Percentiles rank a stretch among this genome's conserved stretches.
Evolutionary conservation across 306 rosid genomes (phyloP).

Genomic region (Pyrus pyrifolia): DNA sequence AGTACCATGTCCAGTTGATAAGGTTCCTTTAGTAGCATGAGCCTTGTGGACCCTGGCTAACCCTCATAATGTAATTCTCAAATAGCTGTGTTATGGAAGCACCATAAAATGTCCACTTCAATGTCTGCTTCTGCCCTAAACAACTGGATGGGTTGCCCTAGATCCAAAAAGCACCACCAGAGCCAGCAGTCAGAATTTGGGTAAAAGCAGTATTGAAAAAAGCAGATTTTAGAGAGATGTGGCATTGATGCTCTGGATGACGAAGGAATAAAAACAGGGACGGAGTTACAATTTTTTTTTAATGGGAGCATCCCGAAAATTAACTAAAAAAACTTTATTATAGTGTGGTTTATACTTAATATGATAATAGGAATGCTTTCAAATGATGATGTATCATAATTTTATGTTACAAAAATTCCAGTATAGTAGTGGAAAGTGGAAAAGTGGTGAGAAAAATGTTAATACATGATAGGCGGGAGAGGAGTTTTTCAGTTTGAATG

Average conservation of each 20-base stretch:
- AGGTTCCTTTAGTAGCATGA: neutral
- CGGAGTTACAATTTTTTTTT: no score
- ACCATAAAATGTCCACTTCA: neutral
- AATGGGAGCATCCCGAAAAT: no score
- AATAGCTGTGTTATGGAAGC: slow-evolving; percentile 1
- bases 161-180: neutral
- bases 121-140: neutral
- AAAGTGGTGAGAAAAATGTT: no score
- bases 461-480: no score
- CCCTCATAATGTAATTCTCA: neutral
- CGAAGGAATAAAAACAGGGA: slow-evolving; percentile 32
- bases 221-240: slow-evolving; percentile 8
- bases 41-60: neutral
- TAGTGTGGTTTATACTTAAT: no score
- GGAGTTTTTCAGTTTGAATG: no score
- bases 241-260: slow-evolving; percentile 38
- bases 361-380: no score
- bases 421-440: no score
- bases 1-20: neutral
- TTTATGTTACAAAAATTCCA: no score
- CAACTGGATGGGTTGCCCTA: neutral
- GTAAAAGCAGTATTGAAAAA: neutral
- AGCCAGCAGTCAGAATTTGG: neutral
- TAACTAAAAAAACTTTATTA: no score
- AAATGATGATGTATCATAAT: no score